Percentiles rank a stretch among this genome's conserved stretches.
phyloP scores from a whole-genome alignment of 169 alveolate genomes.

The Cryptosporidium andersoni region DNA sequence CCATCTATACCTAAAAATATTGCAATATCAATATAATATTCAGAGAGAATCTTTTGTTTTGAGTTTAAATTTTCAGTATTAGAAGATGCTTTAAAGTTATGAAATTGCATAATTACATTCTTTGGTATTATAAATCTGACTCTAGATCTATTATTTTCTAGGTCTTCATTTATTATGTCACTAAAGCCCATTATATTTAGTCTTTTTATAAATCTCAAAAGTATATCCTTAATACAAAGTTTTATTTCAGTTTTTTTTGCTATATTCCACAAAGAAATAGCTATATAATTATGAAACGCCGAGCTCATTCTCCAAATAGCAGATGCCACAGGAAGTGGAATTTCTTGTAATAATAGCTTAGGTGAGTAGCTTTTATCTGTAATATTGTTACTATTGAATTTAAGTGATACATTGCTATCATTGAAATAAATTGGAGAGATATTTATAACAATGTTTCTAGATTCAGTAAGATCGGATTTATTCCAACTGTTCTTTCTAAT shows the following conservation, averaged over 20 bases:
- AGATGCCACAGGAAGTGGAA: not conserved
- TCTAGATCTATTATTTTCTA: too few relatives aligned
- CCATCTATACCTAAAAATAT: conserved; percentile 57
- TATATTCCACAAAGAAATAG: conserved; percentile 6
- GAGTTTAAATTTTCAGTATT: too few relatives aligned
- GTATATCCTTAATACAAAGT: conserved; percentile 3
- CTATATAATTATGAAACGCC: conserved; percentile 12
- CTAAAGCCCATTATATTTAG: not conserved
- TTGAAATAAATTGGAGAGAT: not conserved
- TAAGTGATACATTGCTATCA: not conserved
- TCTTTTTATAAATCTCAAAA: not conserved
- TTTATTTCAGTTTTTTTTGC: not conserved
- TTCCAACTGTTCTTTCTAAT: conserved; percentile 7
- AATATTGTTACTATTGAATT: not conserved
- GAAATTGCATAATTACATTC: too few relatives aligned
- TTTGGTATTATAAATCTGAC: too few relatives aligned
- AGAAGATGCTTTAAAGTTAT: too few relatives aligned
- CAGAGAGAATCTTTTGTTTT: not conserved
- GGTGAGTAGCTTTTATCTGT: not conserved
- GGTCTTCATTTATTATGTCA: too few relatives aligned
- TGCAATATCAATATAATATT: conserved; percentile 12
- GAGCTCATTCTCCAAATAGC: conserved; percentile 21
- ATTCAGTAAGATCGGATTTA: not conserved
- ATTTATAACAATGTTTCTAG: not conserved
- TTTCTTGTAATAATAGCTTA: too few relatives aligned